Conservation (phyloP, 352 stramenopile genomes). For the Thraustochytrium striatum region DNA sequence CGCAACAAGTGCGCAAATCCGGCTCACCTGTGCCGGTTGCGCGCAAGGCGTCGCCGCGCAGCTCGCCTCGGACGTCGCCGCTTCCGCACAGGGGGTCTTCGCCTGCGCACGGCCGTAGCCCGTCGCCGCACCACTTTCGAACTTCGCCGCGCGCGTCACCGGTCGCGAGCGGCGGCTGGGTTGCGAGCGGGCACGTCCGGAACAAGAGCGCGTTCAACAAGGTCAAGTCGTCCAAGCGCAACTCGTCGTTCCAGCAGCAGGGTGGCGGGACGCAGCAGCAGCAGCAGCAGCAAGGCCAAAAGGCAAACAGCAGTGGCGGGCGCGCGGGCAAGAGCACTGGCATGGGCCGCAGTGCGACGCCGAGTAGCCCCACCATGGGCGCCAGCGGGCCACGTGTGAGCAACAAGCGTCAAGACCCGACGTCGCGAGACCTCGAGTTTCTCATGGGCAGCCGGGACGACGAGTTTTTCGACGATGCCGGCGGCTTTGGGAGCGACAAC, state of each 20-base stretch:
- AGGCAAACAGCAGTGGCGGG: background rate
- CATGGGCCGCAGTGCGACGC: background rate
- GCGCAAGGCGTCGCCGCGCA: conserved; percentile 27
- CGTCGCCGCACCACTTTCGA: background rate
- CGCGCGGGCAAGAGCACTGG: background rate
- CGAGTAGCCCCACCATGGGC: background rate
- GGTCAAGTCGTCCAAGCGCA: conserved; percentile 22
- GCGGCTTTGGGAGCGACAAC: conserved; percentile 41
- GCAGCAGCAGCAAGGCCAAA: background rate
- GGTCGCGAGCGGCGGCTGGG: background rate
- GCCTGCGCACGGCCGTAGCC: background rate
- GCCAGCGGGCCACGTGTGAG: background rate
- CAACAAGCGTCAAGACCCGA: conserved; percentile 24
- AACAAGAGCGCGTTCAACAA: conserved; percentile 43
- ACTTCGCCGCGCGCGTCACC: conserved; percentile 28
- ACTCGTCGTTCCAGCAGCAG: background rate
- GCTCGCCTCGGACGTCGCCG: conserved; percentile 19
- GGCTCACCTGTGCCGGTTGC: too few relatives aligned
- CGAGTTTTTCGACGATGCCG: background rate
- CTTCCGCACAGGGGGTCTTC: background rate
- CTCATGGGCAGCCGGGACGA: conserved; percentile 10
- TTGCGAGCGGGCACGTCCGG: background rate
- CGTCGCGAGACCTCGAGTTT: conserved; percentile 31
- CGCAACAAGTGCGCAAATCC: too few relatives aligned
- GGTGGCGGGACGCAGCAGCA: background rate